Conservation (phyloP, 495 filamentous ascomycete genomes). For the Tirmania nivea region DNA sequence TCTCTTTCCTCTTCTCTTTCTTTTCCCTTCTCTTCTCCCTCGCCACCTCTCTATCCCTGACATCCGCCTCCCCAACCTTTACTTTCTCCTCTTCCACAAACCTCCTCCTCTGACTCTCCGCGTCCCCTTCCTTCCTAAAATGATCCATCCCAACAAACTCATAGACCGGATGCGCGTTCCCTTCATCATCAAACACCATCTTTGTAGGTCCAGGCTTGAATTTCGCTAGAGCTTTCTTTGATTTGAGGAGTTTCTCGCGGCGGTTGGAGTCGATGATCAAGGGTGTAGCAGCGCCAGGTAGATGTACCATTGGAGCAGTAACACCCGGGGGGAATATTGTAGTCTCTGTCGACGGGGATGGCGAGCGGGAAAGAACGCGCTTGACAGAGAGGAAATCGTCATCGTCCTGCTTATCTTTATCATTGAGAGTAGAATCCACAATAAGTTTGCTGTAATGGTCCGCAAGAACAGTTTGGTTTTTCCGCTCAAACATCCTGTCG, state of each 20-base stretch:
- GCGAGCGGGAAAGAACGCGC: constrained; percentile 34
- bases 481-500: constrained; percentile 88
- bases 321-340: constrained; percentile 14
- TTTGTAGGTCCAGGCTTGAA: constrained; percentile 66
- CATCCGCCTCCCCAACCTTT: constrained; percentile 54
- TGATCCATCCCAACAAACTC: constrained; percentile 63
- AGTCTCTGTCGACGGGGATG: constrained; percentile 25
- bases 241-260: constrained; percentile 73
- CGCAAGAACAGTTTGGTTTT: constrained; percentile 84
- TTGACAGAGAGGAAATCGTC: constrained; percentile 81
- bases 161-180: constrained; percentile 61
- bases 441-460: constrained; percentile 78
- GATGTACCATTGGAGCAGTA: constrained; percentile 23
- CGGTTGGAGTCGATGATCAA: constrained; percentile 80
- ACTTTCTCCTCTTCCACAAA: constrained; percentile 55
- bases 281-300: constrained; percentile 32
- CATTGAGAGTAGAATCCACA: constrained; percentile 34
- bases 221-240: constrained; percentile 81
- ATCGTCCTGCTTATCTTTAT: constrained; percentile 30
- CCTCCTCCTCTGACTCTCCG: constrained; percentile 46
- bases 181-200: constrained; percentile 81
- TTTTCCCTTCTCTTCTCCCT: constrained; percentile 69
- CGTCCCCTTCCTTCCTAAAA: constrained; percentile 52
- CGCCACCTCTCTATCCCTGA: constrained; percentile 56
- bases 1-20: constrained; percentile 53